Evolutionary conservation across 75 land plant species (phyloP).

Genomic region (Isoetes taiwanensis): DNA sequence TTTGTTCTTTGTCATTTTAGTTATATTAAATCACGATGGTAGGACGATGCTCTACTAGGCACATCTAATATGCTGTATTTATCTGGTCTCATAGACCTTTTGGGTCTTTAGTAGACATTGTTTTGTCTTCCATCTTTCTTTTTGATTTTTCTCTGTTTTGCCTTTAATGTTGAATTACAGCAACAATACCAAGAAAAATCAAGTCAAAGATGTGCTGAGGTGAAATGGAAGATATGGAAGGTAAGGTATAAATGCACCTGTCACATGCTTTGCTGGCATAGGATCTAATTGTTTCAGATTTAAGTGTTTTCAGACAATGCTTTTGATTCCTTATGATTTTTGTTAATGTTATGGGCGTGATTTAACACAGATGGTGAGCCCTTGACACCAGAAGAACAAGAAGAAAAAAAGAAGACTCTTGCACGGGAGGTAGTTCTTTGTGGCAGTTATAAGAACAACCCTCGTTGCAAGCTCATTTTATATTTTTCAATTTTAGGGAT

Average conservation of each 20-base stretch:
- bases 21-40: background rate
- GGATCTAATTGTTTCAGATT: no score
- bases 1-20: no score
- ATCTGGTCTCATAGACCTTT: no score
- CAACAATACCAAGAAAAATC: background rate
- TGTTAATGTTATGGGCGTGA: background rate
- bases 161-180: no score
- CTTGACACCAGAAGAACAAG: conserved; percentile 2
- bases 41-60: background rate
- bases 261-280: no score
- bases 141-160: no score
- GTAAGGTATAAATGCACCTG: background rate
- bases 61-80: no score
- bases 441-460: background rate
- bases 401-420: background rate
- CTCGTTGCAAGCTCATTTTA: background rate
- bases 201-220: background rate
- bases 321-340: no score
- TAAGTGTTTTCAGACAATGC: no score
- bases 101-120: no score
- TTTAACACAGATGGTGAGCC: conserved; percentile 1
- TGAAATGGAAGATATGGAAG: background rate
- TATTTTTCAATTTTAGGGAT: background rate
- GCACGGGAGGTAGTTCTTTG: background rate
- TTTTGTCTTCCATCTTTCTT: no score